Conservation (phyloP, 1,284 basidiomycete species). For the Spongiforma sp. region DNA sequence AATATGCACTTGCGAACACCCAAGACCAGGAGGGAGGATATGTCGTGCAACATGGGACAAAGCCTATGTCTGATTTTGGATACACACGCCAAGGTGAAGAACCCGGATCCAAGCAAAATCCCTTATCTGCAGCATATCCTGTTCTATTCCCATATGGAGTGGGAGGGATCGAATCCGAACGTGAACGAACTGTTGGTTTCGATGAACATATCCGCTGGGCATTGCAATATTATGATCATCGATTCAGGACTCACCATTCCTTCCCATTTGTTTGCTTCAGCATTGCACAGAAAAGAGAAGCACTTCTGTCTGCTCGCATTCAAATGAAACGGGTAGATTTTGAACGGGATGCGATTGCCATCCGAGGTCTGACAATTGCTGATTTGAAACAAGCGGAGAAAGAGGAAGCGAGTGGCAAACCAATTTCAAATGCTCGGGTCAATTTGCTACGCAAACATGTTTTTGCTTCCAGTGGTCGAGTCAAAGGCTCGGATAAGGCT, state of each 20-base stretch:
- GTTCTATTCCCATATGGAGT: not conserved
- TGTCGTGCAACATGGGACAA: not conserved
- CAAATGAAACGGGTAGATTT: constrained; percentile 25
- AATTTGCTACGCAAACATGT: constrained; percentile 15
- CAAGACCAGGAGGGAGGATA: not conserved
- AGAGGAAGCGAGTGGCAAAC: constrained; percentile 16
- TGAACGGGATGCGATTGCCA: constrained; percentile 8
- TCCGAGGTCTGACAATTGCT: constrained; percentile 13
- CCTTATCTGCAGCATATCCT: not conserved
- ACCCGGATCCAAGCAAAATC: not conserved
- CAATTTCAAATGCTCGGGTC: constrained; percentile 18
- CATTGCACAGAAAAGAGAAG: constrained; percentile 20
- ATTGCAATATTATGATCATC: not conserved
- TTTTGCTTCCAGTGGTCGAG: not conserved
- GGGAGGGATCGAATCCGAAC: not conserved
- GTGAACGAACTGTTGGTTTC: not conserved
- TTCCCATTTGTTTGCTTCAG: constrained; percentile 24
- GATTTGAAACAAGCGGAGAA: constrained; percentile 20
- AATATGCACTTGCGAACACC: not conserved
- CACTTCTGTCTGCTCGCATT: constrained; percentile 13
- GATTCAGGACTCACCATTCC: constrained; percentile 8
- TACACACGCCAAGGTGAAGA: too few species aligned
- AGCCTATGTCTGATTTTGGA: not conserved
- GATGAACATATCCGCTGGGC: not conserved
- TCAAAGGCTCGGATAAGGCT: constrained; percentile 21